phyloP scores from a whole-genome alignment of 495 filamentous ascomycete species.

The Aspergillus sclerotiicarbonarius region DNA sequence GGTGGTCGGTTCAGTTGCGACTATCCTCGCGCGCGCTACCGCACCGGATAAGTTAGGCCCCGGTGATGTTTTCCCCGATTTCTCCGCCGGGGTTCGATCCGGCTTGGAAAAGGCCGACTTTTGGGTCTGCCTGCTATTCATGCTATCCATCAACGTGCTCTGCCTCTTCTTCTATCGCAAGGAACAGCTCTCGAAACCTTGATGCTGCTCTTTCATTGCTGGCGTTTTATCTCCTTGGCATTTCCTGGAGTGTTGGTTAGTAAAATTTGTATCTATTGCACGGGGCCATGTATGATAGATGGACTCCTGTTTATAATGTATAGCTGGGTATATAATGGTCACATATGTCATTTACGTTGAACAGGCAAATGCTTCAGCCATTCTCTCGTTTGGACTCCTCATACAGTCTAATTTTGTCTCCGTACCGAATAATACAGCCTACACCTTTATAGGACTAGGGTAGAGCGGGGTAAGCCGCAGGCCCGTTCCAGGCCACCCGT shows the following conservation, averaged over 20 bases:
- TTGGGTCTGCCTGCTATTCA: constrained; percentile 63
- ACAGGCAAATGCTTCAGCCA: too few relatives aligned
- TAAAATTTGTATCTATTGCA: background rate
- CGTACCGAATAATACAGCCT: background rate
- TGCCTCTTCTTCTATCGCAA: constrained; percentile 61
- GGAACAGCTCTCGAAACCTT: constrained; percentile 67
- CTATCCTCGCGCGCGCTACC: constrained; percentile 41
- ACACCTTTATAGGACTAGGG: background rate
- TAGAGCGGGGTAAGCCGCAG: background rate
- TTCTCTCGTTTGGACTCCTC: background rate
- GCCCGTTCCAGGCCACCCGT: background rate
- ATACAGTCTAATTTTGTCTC: background rate
- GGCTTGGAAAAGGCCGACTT: constrained; percentile 55
- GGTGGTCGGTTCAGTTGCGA: constrained; percentile 46
- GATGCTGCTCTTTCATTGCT: constrained; percentile 1
- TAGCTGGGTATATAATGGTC: background rate
- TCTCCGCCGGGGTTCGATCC: constrained; percentile 39
- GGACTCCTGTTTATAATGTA: background rate
- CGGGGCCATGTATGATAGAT: background rate
- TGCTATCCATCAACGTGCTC: constrained; percentile 24
- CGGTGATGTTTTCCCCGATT: constrained; percentile 42
- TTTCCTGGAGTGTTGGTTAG: background rate
- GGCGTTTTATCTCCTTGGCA: background rate
- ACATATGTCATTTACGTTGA: too few relatives aligned
- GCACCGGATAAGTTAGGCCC: constrained; percentile 47